phyloP scores from a whole-genome alignment of 257 asterid species.

The Paraleonurus japonicus region DNA sequence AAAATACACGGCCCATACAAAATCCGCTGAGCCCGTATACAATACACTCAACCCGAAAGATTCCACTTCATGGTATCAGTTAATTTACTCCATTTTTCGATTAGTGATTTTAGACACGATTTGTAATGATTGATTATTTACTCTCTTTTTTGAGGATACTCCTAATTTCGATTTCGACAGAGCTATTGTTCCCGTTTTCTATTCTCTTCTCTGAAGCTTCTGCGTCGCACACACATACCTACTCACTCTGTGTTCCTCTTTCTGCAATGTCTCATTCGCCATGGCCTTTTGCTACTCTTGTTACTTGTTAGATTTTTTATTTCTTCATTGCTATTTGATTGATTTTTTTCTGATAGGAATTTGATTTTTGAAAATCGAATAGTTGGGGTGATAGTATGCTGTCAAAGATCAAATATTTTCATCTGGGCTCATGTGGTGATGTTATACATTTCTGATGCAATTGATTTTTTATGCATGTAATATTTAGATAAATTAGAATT shows the following conservation, averaged over 20 bases:
- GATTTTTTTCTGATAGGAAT: neutral
- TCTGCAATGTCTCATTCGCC: slow-evolving; percentile 19
- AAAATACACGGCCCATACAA: too few species aligned
- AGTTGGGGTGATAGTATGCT: slow-evolving; percentile 41
- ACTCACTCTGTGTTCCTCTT: neutral
- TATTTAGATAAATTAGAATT: too few species aligned
- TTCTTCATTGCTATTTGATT: slow-evolving; percentile 1
- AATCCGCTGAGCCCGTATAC: too few species aligned
- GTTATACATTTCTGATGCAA: too few species aligned
- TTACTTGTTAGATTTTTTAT: neutral
- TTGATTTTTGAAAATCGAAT: slow-evolving; percentile 16
- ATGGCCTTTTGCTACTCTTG: neutral
- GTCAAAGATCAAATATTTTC: slow-evolving; percentile 37
- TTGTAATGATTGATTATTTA: too few species aligned
- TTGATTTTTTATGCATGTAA: too few species aligned
- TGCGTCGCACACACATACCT: slow-evolving; percentile 16
- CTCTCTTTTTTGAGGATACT: too few species aligned
- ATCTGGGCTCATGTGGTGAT: slow-evolving; percentile 41
- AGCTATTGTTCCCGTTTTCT: slow-evolving; percentile 24
- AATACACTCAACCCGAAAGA: too few species aligned
- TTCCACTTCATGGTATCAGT: too few species aligned
- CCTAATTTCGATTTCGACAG: too few species aligned
- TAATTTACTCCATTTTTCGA: too few species aligned
- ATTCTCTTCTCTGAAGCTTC: neutral
- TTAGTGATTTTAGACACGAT: too few species aligned